phyloP scores from a whole-genome alignment of 345 rosid genomes.

The Cardamine occulta region DNA sequence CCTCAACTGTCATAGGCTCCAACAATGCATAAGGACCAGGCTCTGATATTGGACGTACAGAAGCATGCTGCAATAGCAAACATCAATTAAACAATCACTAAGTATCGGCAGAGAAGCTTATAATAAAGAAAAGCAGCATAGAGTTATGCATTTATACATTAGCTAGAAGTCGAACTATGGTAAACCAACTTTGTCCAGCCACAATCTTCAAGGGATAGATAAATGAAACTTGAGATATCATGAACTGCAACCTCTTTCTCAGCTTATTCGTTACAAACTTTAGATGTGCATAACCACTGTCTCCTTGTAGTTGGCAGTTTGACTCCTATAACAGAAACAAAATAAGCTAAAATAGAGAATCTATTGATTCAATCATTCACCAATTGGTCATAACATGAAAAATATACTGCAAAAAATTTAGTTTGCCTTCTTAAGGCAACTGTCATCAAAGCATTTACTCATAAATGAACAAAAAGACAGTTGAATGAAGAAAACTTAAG shows the following conservation, averaged over 20 bases:
- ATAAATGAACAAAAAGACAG: neutral
- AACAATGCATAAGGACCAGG: slow-evolving; percentile 95
- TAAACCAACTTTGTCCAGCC: slow-evolving; percentile 85
- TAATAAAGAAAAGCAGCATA: too few relatives aligned
- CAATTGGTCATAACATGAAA: neutral
- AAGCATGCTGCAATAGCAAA: slow-evolving; percentile 62
- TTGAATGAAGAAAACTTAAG: slow-evolving; percentile 13
- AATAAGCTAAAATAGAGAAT: neutral
- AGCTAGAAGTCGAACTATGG: slow-evolving; percentile 82
- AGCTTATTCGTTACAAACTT: slow-evolving; percentile 75
- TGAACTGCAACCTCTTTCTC: slow-evolving; percentile 77
- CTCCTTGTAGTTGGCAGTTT: slow-evolving; percentile 62
- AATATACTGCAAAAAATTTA: neutral
- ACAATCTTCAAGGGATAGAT: slow-evolving; percentile 77
- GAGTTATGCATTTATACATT: slow-evolving; percentile 50
- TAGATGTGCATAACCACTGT: slow-evolving; percentile 64
- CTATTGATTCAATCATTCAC: slow-evolving; percentile 1
- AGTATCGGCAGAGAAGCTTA: slow-evolving; percentile 4
- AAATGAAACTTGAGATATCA: slow-evolving; percentile 85
- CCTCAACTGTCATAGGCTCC: slow-evolving; percentile 77
- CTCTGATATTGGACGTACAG: slow-evolving; percentile 86
- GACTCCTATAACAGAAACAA: slow-evolving; percentile 53
- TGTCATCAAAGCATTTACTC: too few relatives aligned
- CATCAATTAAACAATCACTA: slow-evolving; percentile 21
- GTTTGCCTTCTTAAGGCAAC: too few relatives aligned